These are phyloP conservation scores for Nicotiana tomentosiformis DNA, from an alignment of 257 asterid genomes.

Conservation along the genomic window DNA sequence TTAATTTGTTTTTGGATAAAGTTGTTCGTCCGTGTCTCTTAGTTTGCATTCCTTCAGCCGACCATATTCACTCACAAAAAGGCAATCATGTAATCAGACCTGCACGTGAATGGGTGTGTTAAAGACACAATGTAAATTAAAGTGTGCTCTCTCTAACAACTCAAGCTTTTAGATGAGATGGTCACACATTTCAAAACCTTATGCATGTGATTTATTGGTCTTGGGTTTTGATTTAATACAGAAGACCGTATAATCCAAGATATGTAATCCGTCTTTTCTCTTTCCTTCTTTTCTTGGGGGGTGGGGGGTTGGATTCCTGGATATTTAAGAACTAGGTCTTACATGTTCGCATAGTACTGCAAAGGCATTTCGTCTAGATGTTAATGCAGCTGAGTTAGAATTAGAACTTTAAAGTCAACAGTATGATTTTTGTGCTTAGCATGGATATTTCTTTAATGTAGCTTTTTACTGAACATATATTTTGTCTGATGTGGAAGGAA, in stretches of 20 bases:
- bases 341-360: neutral
- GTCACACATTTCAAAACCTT: neutral
- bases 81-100: no score
- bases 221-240: neutral
- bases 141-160: neutral
- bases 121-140: neutral
- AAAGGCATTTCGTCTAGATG: neutral
- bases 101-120: neutral
- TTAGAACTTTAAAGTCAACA: neutral
- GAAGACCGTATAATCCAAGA: neutral
- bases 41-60: neutral
- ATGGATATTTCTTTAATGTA: neutral
- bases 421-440: neutral
- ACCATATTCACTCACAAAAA: neutral
- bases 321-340: neutral
- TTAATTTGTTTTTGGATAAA: neutral
- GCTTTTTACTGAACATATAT: neutral
- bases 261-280: neutral
- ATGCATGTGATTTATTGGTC: neutral
- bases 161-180: neutral
- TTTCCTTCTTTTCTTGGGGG: neutral
- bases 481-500: conserved; percentile 2
- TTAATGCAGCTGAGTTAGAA: neutral
- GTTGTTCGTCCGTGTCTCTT: neutral
- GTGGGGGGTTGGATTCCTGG: neutral